These are phyloP conservation scores for Phialophora verrucosa DNA, from an alignment of 2,329 filamentous ascomycete species.

Conservation along the genomic window DNA sequence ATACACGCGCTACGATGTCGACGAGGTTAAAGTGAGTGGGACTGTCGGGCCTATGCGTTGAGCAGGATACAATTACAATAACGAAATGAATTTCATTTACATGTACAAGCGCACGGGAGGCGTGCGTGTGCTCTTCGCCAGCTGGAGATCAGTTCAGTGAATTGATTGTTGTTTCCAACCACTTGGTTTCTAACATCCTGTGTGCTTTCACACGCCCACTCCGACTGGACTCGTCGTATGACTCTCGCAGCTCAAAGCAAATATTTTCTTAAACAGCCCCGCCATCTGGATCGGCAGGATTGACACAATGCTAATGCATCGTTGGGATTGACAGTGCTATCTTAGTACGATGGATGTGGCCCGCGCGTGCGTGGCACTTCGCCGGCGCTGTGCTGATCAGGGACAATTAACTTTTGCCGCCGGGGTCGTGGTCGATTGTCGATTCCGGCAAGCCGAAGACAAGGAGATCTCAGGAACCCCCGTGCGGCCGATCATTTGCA, in stretches of 20 bases:
- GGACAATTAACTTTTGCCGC: background rate
- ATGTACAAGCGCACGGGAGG: background rate
- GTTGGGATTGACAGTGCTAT: slow-evolving; percentile 18
- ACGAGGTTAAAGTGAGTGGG: slow-evolving; percentile 43
- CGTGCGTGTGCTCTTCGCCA: background rate
- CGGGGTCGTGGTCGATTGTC: background rate
- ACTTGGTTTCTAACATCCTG: background rate
- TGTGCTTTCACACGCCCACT: background rate
- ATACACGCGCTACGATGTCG: slow-evolving; percentile 25
- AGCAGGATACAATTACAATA: slow-evolving; percentile 37
- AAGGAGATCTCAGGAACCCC: background rate
- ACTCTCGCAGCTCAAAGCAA: background rate
- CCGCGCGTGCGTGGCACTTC: slow-evolving; percentile 1
- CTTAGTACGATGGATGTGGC: background rate
- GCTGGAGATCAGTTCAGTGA: background rate
- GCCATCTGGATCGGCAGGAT: slow-evolving; percentile 22
- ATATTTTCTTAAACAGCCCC: slow-evolving; percentile 1
- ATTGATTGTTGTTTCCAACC: background rate
- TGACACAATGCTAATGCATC: slow-evolving; percentile 15
- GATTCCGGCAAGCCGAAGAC: background rate
- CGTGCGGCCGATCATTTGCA: background rate
- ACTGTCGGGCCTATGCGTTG: slow-evolving; percentile 38
- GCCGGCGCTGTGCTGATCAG: slow-evolving; percentile 19
- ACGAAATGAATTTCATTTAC: slow-evolving; percentile 30
- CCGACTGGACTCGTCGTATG: background rate